Evolutionary conservation across 2,329 filamentous ascomycete genomes (phyloP).

Genomic region (Trichophyton schoenleinii): DNA sequence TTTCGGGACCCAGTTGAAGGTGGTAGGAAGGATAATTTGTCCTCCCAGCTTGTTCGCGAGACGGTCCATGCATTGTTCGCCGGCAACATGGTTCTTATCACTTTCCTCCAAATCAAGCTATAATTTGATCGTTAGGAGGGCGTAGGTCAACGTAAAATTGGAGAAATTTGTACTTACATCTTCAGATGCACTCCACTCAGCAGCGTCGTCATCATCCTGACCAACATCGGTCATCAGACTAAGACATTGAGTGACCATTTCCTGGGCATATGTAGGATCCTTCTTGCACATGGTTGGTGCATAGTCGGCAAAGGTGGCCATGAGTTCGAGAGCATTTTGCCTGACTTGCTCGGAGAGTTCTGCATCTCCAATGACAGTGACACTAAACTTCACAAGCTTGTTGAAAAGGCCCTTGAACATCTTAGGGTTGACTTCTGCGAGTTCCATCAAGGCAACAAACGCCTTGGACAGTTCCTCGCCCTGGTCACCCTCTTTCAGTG

Average conservation of each 20-base stretch:
- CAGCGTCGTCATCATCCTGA: conserved; percentile 82
- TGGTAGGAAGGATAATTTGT: conserved; percentile 79
- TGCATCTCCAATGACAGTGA: conserved; percentile 91
- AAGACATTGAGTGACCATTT: conserved; percentile 97
- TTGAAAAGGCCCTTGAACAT: conserved; percentile 97
- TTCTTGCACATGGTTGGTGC: conserved; percentile 91
- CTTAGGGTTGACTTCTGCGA: conserved; percentile 86
- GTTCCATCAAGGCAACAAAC: conserved; percentile 78
- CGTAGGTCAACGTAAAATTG: background rate
- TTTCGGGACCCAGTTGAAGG: conserved; percentile 89
- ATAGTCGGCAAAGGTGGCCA: conserved; percentile 96
- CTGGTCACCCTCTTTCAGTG: conserved; percentile 81
- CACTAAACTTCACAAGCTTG: conserved; percentile 81
- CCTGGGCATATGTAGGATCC: conserved; percentile 76
- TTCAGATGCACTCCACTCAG: conserved; percentile 85
- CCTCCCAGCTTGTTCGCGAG: conserved; percentile 94
- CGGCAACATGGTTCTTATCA: conserved; percentile 92
- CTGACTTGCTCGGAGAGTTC: conserved; percentile 79
- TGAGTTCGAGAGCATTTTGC: conserved; percentile 90
- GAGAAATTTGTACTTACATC: conserved; percentile 48
- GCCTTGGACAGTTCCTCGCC: conserved; percentile 85
- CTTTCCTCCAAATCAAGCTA: conserved; percentile 89
- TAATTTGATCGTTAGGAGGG: conserved; percentile 14
- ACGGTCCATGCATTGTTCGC: conserved; percentile 96
- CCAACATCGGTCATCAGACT: conserved; percentile 97